phyloP scores from a whole-genome alignment of 371 early-diverging fungal genomes.

The Haplosporangium sp. region DNA sequence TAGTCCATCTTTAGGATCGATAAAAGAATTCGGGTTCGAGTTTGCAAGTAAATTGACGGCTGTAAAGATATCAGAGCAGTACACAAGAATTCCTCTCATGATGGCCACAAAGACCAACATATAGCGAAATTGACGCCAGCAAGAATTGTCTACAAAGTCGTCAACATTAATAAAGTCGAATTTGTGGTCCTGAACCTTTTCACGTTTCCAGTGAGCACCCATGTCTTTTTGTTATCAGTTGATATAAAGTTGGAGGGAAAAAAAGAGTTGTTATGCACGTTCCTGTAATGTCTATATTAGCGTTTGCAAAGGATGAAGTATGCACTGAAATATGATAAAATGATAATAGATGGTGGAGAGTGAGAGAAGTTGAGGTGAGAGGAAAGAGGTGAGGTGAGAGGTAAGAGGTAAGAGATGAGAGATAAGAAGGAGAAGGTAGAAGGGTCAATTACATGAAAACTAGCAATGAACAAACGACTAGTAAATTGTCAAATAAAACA shows the following conservation, averaged over 20 bases:
- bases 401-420: background rate
- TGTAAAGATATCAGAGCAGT: conserved; percentile 79
- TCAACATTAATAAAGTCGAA: conserved; percentile 90
- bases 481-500: no score
- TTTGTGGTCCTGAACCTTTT: conserved; percentile 86
- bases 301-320: no score
- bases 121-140: conserved; percentile 65
- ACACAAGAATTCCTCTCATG: conserved; percentile 80
- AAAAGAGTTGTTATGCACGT: no score
- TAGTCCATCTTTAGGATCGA: background rate
- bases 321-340: no score
- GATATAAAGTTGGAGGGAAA: no score
- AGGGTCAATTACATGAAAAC: background rate
- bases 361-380: background rate
- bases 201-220: conserved; percentile 82
- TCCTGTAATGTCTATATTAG: no score
- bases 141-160: conserved; percentile 71
- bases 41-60: conserved; percentile 67
- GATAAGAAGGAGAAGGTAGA: background rate
- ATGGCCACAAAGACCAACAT: conserved; percentile 73
- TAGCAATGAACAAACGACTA: background rate
- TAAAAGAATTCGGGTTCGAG: conserved; percentile 28
- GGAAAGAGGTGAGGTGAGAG: background rate
- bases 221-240: conserved; percentile 11
- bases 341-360: background rate